A percentile compares a stretch with the other conserved stretches of the same genome.
These are phyloP conservation scores for Trichoderma sp. DNA, from an alignment of 2,329 filamentous ascomycete species.

Conservation along the genomic window DNA sequence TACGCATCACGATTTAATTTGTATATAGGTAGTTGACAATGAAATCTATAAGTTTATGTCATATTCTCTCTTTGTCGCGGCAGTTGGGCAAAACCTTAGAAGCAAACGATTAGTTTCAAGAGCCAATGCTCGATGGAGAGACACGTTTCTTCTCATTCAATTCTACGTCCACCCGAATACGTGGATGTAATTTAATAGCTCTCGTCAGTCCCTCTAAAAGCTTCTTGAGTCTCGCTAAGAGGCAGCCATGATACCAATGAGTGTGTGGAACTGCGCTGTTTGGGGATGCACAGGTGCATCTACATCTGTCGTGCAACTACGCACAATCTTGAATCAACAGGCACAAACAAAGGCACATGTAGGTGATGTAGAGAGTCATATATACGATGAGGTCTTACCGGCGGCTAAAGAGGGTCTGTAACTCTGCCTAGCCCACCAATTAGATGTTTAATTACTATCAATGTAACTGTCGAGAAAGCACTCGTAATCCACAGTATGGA, in stretches of 20 bases:
- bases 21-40: conserved; percentile 7
- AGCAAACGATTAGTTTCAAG: too few species aligned
- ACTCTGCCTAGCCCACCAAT: neutral
- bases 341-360: conserved; percentile 6
- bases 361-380: neutral
- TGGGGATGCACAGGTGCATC: neutral
- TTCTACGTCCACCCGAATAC: neutral
- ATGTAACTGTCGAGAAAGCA: neutral
- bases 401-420: conserved; percentile 17
- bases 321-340: conserved; percentile 4
- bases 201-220: neutral
- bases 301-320: conserved; percentile 3
- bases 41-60: neutral
- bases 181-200: neutral
- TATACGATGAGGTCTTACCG: neutral
- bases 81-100: too few species aligned
- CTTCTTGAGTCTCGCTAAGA: neutral
- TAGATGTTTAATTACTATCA: neutral
- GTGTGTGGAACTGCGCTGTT: neutral
- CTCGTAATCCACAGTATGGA: neutral
- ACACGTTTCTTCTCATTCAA: too few species aligned
- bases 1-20: neutral
- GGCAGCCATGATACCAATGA: neutral
- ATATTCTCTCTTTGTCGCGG: neutral
- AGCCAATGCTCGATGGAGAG: too few species aligned